Evolutionary conservation across 441 rosid species (phyloP), one percentile per base, ranked within the genome.

Genomic region (Sinapis alba): DNA sequence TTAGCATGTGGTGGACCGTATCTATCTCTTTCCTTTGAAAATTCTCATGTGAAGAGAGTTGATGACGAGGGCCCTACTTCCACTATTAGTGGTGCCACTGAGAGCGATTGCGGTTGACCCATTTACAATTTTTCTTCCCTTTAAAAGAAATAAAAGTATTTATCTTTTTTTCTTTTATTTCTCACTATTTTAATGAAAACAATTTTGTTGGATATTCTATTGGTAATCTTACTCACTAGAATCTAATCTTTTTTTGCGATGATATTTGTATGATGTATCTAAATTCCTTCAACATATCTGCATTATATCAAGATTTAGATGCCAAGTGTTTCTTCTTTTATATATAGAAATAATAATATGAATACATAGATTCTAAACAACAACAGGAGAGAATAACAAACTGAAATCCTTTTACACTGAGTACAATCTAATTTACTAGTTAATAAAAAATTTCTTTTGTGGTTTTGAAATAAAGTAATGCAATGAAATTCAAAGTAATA

Each of bases 31-130:
- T 69, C 74, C 24, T 26, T 38, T 69, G 61, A 77, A 71, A 65
- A 77, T 71, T 77, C 62, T 77, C 80, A 77, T 77, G 80, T 77
- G 80, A 71, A 57, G 80, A 77, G 80, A 71, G 76, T 77, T 77
- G 72, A 77, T 65, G 27, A 71, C 62, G 20, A 1, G 72, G 76
- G 57, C 1, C 74, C 76, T 43, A 65, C 57, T 47, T 71, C 76
- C 68, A 64, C 80, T 58, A 64, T 71, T 63, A 32, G 71, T 77
- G 60, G 65, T 69, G 53, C 60, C 59, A 62, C 57, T 76, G 76
- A 77, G 7, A 63, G 65, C 62, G 59, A 78, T 60, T 30, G 65
- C 69, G 60, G 79, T 71, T 71, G 80, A 77, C 76, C 56, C 68
- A 58, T 71, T 43, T 70, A 3, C n/a, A 47, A 26, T 1, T 58